phyloP scores from a whole-genome alignment of 495 filamentous ascomycete genomes.

The Penicillium pancosmium region DNA sequence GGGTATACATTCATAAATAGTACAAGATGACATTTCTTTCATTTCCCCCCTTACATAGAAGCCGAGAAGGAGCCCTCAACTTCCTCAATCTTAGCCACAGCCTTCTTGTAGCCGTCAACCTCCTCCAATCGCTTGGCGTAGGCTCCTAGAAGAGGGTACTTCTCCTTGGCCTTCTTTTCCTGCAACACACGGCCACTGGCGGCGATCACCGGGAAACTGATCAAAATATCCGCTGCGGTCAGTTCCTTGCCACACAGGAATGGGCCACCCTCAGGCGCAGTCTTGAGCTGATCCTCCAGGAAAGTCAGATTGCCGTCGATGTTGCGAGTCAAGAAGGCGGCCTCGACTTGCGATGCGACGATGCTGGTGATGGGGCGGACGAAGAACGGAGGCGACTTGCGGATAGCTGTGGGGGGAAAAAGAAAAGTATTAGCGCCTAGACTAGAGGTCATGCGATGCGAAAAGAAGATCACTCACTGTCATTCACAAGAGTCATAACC shows the following conservation, averaged over 20 bases:
- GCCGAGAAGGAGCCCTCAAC: conserved; percentile 59
- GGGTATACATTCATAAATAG: conserved; percentile 3
- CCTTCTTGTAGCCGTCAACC: conserved; percentile 63
- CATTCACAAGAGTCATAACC: conserved; percentile 59
- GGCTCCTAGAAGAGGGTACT: conserved; percentile 61
- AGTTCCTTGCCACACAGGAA: conserved; percentile 74
- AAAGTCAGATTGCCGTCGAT: conserved; percentile 68
- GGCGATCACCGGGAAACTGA: conserved; percentile 72
- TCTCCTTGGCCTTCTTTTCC: conserved; percentile 51
- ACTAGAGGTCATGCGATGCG: not conserved
- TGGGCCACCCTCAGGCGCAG: conserved; percentile 61
- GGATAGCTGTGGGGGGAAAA: conserved; percentile 51
- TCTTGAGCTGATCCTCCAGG: conserved; percentile 69
- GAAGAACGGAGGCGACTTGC: conserved; percentile 77
- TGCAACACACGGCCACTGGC: conserved; percentile 47
- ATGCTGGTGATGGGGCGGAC: conserved; percentile 72
- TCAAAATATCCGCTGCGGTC: conserved; percentile 78
- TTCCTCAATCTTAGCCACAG: conserved; percentile 61
- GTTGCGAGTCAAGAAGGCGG: conserved; percentile 63
- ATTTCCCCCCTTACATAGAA: conserved; percentile 29
- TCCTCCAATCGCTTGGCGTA: conserved; percentile 66
- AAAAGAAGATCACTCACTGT: conserved; percentile 45
- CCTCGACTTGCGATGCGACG: conserved; percentile 64
- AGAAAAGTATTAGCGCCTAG: not conserved
- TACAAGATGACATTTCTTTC: not conserved